A percentile compares a stretch with the other conserved stretches of the same genome.
phyloP scores from a whole-genome alignment of 768 basidiomycete genomes.

The Boletus coccyginus region DNA sequence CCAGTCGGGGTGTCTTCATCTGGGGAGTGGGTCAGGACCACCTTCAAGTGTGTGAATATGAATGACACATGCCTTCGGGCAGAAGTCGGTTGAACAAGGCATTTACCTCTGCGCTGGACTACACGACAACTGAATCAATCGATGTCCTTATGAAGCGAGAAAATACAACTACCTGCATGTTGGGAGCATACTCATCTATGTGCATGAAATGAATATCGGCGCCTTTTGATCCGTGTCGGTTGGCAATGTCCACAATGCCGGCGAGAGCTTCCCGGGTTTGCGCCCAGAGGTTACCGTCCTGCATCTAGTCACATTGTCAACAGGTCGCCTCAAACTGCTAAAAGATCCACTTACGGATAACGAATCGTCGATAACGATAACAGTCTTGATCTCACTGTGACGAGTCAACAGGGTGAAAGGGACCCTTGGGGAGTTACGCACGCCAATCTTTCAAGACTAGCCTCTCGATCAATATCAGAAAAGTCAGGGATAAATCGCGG shows the following conservation, averaged over 20 bases:
- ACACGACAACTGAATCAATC: not conserved
- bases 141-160: not conserved
- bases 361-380: conserved; percentile 42
- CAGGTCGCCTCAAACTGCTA: not conserved
- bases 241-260: conserved; percentile 38
- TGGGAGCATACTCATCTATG: conserved; percentile 25
- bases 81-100: conserved; percentile 25
- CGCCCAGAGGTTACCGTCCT: conserved; percentile 39
- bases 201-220: conserved; percentile 45
- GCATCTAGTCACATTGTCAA: conserved; percentile 31
- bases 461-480: conserved; percentile 19
- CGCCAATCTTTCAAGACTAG: conserved; percentile 22
- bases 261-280: conserved; percentile 41
- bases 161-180: conserved; percentile 21
- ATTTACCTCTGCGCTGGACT: conserved; percentile 23
- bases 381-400: conserved; percentile 39
- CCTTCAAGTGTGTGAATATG: not conserved
- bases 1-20: conserved; percentile 40
- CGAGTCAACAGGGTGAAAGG: not conserved
- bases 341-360: conserved; percentile 28
- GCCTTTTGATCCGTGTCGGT: conserved; percentile 36
- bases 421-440: conserved; percentile 13
- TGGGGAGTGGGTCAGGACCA: not conserved
- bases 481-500: conserved; percentile 23
- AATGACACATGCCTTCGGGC: conserved; percentile 20